phyloP scores from a whole-genome alignment of 352 stramenopile genomes.

The Aphanomyces astaci region DNA sequence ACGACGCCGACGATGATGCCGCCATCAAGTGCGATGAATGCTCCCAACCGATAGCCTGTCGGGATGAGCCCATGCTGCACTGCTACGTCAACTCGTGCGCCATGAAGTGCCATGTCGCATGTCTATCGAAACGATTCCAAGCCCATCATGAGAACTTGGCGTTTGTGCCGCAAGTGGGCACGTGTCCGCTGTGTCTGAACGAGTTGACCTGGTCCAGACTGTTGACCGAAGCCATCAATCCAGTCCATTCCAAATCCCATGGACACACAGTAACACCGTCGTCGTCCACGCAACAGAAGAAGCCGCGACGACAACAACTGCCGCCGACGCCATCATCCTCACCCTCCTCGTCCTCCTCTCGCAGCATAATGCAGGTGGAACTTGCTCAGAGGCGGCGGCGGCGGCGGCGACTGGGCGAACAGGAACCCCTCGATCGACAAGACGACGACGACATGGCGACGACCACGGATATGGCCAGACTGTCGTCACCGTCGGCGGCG shows the following conservation, averaged over 20 bases:
- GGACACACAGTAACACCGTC: neutral
- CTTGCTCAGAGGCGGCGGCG: too few relatives aligned
- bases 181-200: neutral
- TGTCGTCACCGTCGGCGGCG: too few relatives aligned
- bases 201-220: neutral
- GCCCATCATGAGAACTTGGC: neutral
- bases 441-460: too few relatives aligned
- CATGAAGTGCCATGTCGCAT: neutral
- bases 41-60: neutral
- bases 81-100: neutral
- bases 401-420: too few relatives aligned
- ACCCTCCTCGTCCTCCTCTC: too few relatives aligned
- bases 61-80: neutral
- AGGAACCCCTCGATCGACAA: too few relatives aligned
- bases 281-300: neutral
- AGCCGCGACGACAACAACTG: too few relatives aligned
- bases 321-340: too few relatives aligned
- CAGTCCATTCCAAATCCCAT: constrained; percentile 6
- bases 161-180: neutral
- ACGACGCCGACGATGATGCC: neutral
- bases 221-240: neutral
- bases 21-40: neutral
- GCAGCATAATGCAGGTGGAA: too few relatives aligned
- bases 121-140: neutral
- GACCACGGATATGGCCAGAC: too few relatives aligned